These are phyloP conservation scores for Epichloe sibirici DNA, from an alignment of 2,329 filamentous ascomycete species.

Conservation along the genomic window DNA sequence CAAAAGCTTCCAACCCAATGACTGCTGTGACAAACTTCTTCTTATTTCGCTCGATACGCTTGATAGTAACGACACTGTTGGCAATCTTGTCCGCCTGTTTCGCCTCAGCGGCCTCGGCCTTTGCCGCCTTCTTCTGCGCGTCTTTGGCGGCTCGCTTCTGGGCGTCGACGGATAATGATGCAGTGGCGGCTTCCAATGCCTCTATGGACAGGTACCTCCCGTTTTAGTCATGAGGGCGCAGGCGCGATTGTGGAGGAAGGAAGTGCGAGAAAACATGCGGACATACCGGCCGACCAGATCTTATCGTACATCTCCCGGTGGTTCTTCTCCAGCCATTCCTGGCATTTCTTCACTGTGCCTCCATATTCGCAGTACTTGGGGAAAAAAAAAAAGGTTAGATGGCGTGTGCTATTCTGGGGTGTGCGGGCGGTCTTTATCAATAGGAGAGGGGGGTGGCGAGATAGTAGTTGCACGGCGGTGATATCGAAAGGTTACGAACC, in stretches of 20 bases:
- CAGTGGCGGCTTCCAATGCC: conserved; percentile 71
- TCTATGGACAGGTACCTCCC: conserved; percentile 33
- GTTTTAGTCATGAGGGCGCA: background rate
- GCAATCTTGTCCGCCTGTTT: conserved; percentile 75
- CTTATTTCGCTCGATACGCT: conserved; percentile 96
- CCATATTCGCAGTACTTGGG: conserved; percentile 97
- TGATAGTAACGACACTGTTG: conserved; percentile 74
- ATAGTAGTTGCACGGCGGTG: background rate
- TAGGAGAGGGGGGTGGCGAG: background rate
- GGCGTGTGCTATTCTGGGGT: background rate
- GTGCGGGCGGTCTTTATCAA: background rate
- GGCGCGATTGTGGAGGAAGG: background rate
- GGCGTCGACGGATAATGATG: conserved; percentile 76
- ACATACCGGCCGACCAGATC: conserved; percentile 76
- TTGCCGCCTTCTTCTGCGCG: conserved; percentile 90
- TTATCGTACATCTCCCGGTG: conserved; percentile 61
- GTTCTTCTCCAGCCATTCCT: conserved; percentile 79
- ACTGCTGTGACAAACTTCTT: conserved; percentile 92
- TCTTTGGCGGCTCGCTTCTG: conserved; percentile 94
- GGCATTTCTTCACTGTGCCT: conserved; percentile 90
- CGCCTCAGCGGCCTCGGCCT: conserved; percentile 76
- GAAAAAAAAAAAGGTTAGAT: background rate
- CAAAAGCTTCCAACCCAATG: conserved; percentile 81
- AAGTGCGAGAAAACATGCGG: background rate
- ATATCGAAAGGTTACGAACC: conserved; percentile 27